Conservation (phyloP, 2,329 filamentous ascomycete genomes). For the Aspergillus ustus region DNA sequence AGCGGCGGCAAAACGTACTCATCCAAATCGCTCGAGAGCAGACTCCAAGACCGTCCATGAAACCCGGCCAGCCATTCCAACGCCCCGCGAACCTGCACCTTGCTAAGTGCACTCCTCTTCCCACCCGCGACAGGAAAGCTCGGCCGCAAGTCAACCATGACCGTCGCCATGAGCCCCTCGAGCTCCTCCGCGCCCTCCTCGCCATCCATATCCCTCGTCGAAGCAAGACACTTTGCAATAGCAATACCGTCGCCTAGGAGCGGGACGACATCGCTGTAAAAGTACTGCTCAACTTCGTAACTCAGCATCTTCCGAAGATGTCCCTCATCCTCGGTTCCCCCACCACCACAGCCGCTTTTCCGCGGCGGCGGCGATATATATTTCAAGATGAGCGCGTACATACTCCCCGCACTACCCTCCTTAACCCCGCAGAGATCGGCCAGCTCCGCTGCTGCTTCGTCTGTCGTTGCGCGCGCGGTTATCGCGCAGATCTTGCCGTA, state of each 20-base stretch:
- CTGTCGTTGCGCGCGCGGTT: constrained; percentile 45
- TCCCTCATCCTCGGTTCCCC: constrained; percentile 55
- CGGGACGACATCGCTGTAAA: constrained; percentile 63
- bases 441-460: constrained; percentile 29
- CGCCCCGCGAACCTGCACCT: constrained; percentile 57
- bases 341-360: constrained; percentile 21
- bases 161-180: constrained; percentile 53
- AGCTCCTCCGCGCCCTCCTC: constrained; percentile 32
- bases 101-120: constrained; percentile 47
- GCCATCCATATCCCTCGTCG: constrained; percentile 38
- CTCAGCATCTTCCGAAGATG: constrained; percentile 69
- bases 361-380: constrained; percentile 59
- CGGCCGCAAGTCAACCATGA: constrained; percentile 61
- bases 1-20: constrained; percentile 56
- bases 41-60: constrained; percentile 59
- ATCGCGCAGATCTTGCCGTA: constrained; percentile 62
- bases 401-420: constrained; percentile 21
- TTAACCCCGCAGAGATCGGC: constrained; percentile 27
- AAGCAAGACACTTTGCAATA: constrained; percentile 58
- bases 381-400: constrained; percentile 59
- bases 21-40: constrained; percentile 32
- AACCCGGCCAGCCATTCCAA: constrained; percentile 67
- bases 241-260: constrained; percentile 49
- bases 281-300: constrained; percentile 70
- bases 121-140: constrained; percentile 58